A percentile compares a stretch with the other conserved stretches of the same genome.
phyloP scores from a whole-genome alignment of 768 basidiomycete species.

The Tremella yokohamensis region DNA sequence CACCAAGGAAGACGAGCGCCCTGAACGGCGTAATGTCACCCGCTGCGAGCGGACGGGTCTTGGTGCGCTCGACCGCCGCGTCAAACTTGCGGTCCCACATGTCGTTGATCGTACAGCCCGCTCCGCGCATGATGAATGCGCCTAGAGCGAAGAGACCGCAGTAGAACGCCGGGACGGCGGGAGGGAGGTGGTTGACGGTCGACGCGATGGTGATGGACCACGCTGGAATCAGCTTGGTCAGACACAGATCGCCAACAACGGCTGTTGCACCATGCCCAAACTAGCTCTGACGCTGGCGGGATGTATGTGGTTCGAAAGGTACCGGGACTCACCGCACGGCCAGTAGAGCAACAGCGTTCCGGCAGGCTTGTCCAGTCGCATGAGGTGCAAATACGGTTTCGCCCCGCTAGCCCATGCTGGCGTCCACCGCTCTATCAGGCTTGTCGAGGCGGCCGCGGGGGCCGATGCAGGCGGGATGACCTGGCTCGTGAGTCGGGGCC shows the following conservation, averaged over 20 bases:
- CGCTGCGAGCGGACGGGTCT: constrained; percentile 76
- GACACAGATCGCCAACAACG: background rate
- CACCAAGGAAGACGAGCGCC: constrained; percentile 74
- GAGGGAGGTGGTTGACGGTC: constrained; percentile 68
- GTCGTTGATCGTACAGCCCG: constrained; percentile 98
- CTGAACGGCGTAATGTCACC: constrained; percentile 73
- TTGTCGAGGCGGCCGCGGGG: background rate
- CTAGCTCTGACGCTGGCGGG: background rate
- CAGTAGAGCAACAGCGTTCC: constrained; percentile 87
- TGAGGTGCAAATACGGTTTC: constrained; percentile 76
- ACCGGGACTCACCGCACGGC: constrained; percentile 70
- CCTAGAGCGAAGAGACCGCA: constrained; percentile 80
- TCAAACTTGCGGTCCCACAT: constrained; percentile 96
- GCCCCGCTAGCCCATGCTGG: constrained; percentile 37
- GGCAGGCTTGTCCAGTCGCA: constrained; percentile 92
- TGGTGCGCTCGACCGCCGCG: constrained; percentile 83
- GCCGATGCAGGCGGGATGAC: background rate
- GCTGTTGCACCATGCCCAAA: background rate
- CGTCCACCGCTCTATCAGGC: constrained; percentile 28
- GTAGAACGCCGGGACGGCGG: constrained; percentile 68
- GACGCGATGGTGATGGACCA: constrained; percentile 99
- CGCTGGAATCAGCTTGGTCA: constrained; percentile 56
- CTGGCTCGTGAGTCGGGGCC: background rate
- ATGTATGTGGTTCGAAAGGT: background rate
- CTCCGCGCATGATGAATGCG: constrained; percentile 92